These are phyloP conservation scores for Phaffia rhodozyma DNA, from an alignment of 1,284 basidiomycete species.

Conservation along the genomic window DNA sequence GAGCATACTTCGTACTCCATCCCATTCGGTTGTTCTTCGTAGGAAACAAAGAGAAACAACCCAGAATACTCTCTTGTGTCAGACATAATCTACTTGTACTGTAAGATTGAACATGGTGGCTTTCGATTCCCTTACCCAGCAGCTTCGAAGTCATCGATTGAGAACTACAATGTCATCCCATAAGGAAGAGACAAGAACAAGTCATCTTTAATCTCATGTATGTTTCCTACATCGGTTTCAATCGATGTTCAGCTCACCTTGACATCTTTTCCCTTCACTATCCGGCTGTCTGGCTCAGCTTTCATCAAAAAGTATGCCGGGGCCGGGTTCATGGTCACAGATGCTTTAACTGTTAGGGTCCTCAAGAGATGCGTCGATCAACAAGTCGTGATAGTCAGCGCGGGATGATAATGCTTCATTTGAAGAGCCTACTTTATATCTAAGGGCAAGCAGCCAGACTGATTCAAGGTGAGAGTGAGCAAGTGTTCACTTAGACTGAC, in stretches of 20 bases:
- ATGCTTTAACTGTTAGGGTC: no score
- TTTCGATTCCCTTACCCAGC: conserved; percentile 31
- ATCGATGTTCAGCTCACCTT: conserved; percentile 45
- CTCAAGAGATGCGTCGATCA: no score
- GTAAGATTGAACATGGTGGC: conserved; percentile 1
- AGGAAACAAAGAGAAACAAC: neutral
- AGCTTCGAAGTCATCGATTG: conserved; percentile 74
- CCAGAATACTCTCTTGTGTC: neutral
- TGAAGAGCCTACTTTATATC: no score
- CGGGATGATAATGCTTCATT: no score
- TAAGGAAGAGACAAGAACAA: neutral
- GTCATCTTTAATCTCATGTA: neutral
- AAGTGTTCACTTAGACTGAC: no score
- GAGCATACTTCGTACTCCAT: conserved; percentile 48
- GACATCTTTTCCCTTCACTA: conserved; percentile 82
- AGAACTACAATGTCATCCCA: conserved; percentile 48
- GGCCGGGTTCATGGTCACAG: no score
- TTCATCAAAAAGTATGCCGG: conserved; percentile 44
- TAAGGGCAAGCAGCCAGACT: no score
- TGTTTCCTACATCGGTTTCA: neutral
- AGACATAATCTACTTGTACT: neutral
- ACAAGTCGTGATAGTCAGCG: no score
- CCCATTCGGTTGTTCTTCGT: conserved; percentile 63
- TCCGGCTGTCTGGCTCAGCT: conserved; percentile 74
- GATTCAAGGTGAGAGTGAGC: no score